phyloP scores from a whole-genome alignment of 1,284 basidiomycete species.

The Ganoderma sp. region DNA sequence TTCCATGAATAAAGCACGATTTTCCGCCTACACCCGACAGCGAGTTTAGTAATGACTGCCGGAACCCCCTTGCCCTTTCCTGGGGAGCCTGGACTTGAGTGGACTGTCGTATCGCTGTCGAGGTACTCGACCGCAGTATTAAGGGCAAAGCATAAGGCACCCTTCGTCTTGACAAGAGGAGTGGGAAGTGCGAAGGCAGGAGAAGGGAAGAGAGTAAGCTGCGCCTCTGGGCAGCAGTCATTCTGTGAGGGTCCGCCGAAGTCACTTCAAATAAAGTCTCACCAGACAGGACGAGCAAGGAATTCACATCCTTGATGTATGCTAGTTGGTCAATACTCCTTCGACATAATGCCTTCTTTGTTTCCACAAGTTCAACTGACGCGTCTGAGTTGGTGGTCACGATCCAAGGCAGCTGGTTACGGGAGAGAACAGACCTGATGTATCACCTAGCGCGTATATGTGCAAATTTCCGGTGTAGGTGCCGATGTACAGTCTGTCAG shows the following conservation, averaged over 20 bases:
- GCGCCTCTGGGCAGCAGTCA: constrained; percentile 54
- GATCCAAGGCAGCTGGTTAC: neutral
- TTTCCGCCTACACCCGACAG: constrained; percentile 87
- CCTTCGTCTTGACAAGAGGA: constrained; percentile 73
- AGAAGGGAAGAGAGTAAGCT: constrained; percentile 67
- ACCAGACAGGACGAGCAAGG: constrained; percentile 85
- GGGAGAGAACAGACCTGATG: constrained; percentile 40
- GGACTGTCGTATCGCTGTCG: constrained; percentile 28
- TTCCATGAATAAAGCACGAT: constrained; percentile 88
- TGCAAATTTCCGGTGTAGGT: constrained; percentile 74
- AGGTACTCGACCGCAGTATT: constrained; percentile 65
- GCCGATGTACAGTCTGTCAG: constrained; percentile 79
- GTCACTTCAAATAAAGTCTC: neutral
- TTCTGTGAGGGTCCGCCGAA: neutral
- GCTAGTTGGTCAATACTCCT: constrained; percentile 87
- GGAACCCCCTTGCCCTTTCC: constrained; percentile 55
- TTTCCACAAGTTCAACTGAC: constrained; percentile 60
- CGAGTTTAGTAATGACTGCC: constrained; percentile 73
- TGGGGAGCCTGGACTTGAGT: constrained; percentile 39
- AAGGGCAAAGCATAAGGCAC: constrained; percentile 81
- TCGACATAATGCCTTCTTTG: constrained; percentile 59
- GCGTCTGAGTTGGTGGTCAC: constrained; percentile 36
- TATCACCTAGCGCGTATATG: constrained; percentile 61
- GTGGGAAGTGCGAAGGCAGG: constrained; percentile 73
- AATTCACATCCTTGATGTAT: constrained; percentile 82